Conservation (phyloP, 768 basidiomycete genomes). For the Candolleomyces aberdarensis region DNA sequence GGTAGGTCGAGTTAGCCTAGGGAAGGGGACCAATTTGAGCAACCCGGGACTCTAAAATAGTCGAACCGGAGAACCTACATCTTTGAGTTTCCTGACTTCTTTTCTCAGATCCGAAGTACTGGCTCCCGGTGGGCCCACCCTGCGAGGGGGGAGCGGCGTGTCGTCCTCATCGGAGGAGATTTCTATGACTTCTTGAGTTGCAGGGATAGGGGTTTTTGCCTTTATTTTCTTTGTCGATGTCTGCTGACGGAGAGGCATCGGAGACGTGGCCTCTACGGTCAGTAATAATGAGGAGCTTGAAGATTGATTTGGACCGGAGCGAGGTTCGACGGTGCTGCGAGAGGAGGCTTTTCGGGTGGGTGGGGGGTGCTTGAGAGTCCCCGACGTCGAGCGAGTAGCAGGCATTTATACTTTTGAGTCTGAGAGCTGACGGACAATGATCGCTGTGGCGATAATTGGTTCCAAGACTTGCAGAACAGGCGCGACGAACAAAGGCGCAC, state of each 20-base stretch:
- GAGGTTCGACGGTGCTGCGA: not conserved
- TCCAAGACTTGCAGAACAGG: not conserved
- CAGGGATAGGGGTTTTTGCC: conserved; percentile 13
- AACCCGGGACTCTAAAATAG: not conserved
- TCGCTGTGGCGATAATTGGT: conserved; percentile 2
- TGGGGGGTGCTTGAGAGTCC: not conserved
- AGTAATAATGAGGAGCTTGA: not conserved
- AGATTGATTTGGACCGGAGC: not conserved
- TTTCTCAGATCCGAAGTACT: conserved; percentile 32
- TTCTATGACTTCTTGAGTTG: conserved; percentile 44
- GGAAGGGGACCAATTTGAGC: not conserved
- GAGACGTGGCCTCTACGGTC: not conserved
- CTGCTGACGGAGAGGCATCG: conserved; percentile 1
- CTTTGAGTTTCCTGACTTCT: conserved; percentile 40
- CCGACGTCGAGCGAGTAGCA: conserved; percentile 19
- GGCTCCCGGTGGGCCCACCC: conserved; percentile 15
- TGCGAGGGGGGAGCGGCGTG: conserved; percentile 7
- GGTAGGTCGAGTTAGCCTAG: conserved; percentile 31
- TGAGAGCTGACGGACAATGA: not conserved
- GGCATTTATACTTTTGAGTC: conserved; percentile 21
- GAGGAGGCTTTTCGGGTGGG: not conserved
- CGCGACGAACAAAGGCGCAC: not conserved
- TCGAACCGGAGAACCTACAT: conserved; percentile 29
- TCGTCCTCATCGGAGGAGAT: conserved; percentile 57
- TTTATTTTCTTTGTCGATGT: conserved; percentile 13